Percentiles rank a stretch among this genome's conserved stretches.
Evolutionary conservation across 805 yeast species (phyloP).

Genomic region (Alloascoidea hylecoeti): DNA sequence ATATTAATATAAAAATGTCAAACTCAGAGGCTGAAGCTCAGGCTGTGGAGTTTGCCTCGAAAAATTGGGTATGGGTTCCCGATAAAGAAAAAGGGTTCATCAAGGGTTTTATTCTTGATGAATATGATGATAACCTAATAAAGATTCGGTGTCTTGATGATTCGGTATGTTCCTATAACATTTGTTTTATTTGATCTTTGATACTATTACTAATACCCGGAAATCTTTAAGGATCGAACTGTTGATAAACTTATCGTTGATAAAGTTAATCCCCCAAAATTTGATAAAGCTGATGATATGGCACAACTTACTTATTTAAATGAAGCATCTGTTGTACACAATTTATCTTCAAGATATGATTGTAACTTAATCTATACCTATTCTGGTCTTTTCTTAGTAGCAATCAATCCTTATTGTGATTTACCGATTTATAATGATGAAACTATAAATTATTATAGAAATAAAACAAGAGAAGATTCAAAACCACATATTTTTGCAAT

Average conservation of each 20-base stretch:
- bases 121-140: slow-evolving; percentile 18
- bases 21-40: not conserved
- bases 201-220: slow-evolving; percentile 7
- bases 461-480: slow-evolving; percentile 25
- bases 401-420: slow-evolving; percentile 79
- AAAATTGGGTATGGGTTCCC: slow-evolving; percentile 72
- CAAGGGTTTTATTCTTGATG: slow-evolving; percentile 40
- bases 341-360: slow-evolving; percentile 60
- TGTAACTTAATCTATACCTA: slow-evolving; percentile 82
- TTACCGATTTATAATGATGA: slow-evolving; percentile 58
- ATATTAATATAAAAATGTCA: no score
- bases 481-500: slow-evolving; percentile 89
- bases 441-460: slow-evolving; percentile 40
- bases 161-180: slow-evolving; percentile 11
- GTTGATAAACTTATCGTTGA: slow-evolving; percentile 32
- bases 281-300: slow-evolving; percentile 87
- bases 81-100: slow-evolving; percentile 40
- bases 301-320: slow-evolving; percentile 89
- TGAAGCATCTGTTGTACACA: slow-evolving; percentile 91
- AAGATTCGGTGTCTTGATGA: slow-evolving; percentile 26
- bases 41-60: slow-evolving; percentile 18
- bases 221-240: slow-evolving; percentile 16
- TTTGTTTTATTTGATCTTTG: not conserved
- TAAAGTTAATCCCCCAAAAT: slow-evolving; percentile 77
- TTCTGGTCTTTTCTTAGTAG: slow-evolving; percentile 90